These are phyloP conservation scores for Pelargonium hybrid DNA, from an alignment of 441 rosid species.

Conservation along the genomic window DNA sequence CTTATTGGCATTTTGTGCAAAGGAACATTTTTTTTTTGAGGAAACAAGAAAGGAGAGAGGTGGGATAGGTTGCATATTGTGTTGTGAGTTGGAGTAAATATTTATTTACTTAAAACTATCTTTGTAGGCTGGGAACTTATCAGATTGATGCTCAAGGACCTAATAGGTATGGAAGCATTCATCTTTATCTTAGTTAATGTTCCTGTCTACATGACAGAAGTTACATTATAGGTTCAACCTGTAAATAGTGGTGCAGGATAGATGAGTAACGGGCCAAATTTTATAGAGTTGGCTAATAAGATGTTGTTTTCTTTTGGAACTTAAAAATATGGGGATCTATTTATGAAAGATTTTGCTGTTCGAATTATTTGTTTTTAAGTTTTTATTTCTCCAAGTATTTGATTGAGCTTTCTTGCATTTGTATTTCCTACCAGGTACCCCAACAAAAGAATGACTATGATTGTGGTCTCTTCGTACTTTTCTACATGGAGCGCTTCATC, in stretches of 20 bases:
- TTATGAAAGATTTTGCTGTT: too few relatives aligned
- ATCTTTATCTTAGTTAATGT: background rate
- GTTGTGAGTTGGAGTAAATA: too few relatives aligned
- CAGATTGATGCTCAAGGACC: too few relatives aligned
- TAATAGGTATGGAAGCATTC: too few relatives aligned
- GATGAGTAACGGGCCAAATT: background rate
- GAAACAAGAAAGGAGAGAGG: too few relatives aligned
- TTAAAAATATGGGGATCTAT: background rate
- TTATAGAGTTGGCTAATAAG: background rate
- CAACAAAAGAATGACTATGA: slow-evolving; percentile 88
- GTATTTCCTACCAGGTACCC: slow-evolving; percentile 57
- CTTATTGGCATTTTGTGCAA: too few relatives aligned
- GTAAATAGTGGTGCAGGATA: background rate
- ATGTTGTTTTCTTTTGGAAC: background rate
- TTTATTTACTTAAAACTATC: too few relatives aligned
- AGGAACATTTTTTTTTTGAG: too few relatives aligned
- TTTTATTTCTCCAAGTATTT: background rate
- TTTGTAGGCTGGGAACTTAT: too few relatives aligned
- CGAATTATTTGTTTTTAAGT: too few relatives aligned
- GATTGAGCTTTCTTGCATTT: background rate
- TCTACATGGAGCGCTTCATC: slow-evolving; percentile 74
- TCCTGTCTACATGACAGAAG: background rate
- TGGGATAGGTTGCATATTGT: too few relatives aligned
- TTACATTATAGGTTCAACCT: background rate
- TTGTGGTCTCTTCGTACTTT: slow-evolving; percentile 87